phyloP scores from a whole-genome alignment of 1,284 basidiomycete genomes.

The Fistulina hepatica region DNA sequence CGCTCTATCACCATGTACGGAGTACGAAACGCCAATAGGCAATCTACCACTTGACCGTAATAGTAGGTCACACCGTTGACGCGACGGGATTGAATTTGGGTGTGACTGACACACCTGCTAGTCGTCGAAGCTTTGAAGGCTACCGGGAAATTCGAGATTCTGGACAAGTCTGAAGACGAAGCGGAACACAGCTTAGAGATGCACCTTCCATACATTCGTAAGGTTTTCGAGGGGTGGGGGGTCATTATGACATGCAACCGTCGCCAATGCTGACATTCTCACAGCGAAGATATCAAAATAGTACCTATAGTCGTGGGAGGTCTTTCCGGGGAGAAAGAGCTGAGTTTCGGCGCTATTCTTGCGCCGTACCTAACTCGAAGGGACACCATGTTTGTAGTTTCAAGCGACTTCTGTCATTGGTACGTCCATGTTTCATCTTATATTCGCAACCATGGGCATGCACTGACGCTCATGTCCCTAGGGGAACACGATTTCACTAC shows the following conservation, averaged over 20 bases:
- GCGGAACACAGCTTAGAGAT: conserved; percentile 98
- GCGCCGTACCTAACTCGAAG: conserved; percentile 70
- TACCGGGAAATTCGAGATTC: conserved; percentile 63
- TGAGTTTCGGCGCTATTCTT: conserved; percentile 56
- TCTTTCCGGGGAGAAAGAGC: conserved; percentile 52
- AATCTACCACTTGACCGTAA: conserved; percentile 68
- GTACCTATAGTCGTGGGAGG: conserved; percentile 91
- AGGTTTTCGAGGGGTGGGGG: conserved; percentile 11
- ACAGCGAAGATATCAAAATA: conserved; percentile 64
- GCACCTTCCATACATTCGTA: conserved; percentile 62
- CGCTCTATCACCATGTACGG: conserved; percentile 66
- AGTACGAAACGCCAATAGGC: conserved; percentile 85
- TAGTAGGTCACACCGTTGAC: conserved; percentile 37
- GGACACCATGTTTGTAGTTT: conserved; percentile 83
- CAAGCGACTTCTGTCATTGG: conserved; percentile 99
- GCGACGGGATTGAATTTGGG: not conserved
- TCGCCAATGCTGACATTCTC: conserved; percentile 1
- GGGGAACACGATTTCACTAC: conserved; percentile 86
- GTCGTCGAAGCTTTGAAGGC: conserved; percentile 58
- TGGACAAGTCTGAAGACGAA: conserved; percentile 69
- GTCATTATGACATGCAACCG: not conserved
- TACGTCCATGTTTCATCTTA: conserved; percentile 25
- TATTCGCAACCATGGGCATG: no score
- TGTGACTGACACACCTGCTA: conserved; percentile 21
- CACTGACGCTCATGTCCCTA: conserved; percentile 22